Conservation (phyloP, 352 stramenopile species). For the Pythium folliculosum region DNA sequence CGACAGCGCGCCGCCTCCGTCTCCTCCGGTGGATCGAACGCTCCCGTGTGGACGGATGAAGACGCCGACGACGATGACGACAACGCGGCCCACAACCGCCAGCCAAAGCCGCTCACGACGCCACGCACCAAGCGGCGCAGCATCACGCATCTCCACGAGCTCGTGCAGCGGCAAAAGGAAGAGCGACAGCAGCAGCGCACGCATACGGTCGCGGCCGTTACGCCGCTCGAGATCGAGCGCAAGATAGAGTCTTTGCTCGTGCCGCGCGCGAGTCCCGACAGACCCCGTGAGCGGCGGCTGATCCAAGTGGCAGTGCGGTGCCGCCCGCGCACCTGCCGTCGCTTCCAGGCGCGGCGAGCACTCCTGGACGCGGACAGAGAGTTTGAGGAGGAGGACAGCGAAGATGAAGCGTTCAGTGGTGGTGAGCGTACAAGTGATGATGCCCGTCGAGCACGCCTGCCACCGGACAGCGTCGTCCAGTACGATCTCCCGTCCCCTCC, state of each 20-base stretch:
- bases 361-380: background rate
- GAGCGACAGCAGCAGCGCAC: background rate
- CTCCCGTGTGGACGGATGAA: background rate
- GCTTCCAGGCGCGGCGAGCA: background rate
- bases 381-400: background rate
- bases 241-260: conserved; percentile 21
- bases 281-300: conserved; percentile 11
- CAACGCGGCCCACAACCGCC: background rate
- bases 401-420: background rate
- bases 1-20: conserved; percentile 1
- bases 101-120: conserved; percentile 4
- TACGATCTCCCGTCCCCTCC: conserved; percentile 10
- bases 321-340: conserved; percentile 35
- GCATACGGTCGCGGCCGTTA: background rate
- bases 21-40: conserved; percentile 2
- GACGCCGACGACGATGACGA: background rate
- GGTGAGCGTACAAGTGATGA: background rate
- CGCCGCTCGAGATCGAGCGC: background rate
- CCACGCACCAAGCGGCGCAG: conserved; percentile 26
- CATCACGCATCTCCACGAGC: conserved; percentile 26
- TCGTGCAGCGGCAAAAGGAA: conserved; percentile 22
- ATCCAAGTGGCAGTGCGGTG: conserved; percentile 67
- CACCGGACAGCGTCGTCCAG: conserved; percentile 15
- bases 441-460: background rate
- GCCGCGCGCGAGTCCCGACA: no score